Base-by-base conservation (phyloP, 2,329 filamentous ascomycete genomes). In the Paecilomyces sp. region DNA sequence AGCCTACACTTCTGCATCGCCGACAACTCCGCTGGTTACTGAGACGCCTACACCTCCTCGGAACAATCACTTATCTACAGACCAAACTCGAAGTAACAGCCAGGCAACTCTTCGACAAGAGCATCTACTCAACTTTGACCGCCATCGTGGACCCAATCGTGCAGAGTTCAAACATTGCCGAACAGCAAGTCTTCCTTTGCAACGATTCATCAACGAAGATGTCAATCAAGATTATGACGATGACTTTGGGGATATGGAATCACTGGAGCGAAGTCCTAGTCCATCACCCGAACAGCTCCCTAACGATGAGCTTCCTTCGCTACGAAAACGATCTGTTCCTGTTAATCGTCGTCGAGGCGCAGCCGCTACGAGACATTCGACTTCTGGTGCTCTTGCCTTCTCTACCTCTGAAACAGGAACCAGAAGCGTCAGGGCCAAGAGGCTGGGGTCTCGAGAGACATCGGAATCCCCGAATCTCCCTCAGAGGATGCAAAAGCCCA, bases 131-230 rank as follows among this genome's bases (percentile, higher is more conserved):
- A 67, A 65, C 28, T 47, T 74, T 3, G 66, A 73, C 7, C 61
- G 62, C 47, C 62, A 67, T 18, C 69, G 68, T 54, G 34, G 61
- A 13, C 66, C 67, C 3, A 62, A 65, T 25, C 61, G 64, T 24
- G 59, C 66, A 3, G 52, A 63, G 1, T 67, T 72, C 24, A 62
- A 68, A n/a, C 69, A 72, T 52, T 70, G 63, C 55, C 65, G 71
- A 28, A 64, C 69, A 0, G 70, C 75, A 9, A 76, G 74, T 60
- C 60, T 76, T 51, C 74, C 74, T 22, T 62, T 76, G 11, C 70
- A 75, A 60, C 71, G 74, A 2, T 76, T 76, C 50, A 76, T 77
- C 54, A 74, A 75, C 52, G 74, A 76, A 53, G 65, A 73, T 15
- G 41, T 71, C 11, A 67, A 73, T n/a, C 54, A 70, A 18, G 65